Base-by-base conservation (phyloP, 495 filamentous ascomycete species). In the Aspergillus sclerotiicarbonarius region DNA sequence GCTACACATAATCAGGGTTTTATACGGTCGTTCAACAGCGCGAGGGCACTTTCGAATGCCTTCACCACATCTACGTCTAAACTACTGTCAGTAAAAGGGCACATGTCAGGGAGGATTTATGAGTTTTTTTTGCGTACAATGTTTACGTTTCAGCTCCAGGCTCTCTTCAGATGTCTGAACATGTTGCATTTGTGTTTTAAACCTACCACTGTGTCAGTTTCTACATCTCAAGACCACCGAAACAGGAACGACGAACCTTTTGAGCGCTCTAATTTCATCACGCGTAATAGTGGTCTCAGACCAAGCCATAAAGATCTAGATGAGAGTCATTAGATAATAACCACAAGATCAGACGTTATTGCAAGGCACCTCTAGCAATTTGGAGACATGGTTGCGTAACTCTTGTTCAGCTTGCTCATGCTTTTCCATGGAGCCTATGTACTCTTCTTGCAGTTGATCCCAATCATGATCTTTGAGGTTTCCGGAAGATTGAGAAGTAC, bases 31-130 rank as follows among this genome's bases (percentile, higher is more conserved):
- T 79, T 77, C 31, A 93, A 74, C 21, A 93, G 79, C 7, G 85
- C 83, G 21, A 93, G 72, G 48, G 90, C 90, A 68, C 80, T 90
- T 66, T 92, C 83, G 65, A 94, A 94, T 30, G 90, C 90, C 62
- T 84, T 81, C 9, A 94, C 88, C 41, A 94, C 90, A 62, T 90
- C 82, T 44, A 78, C 76, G 65, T 91, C 89, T 91, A 59, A 52
- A 25, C 33, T 20, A n/a, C 52, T 16, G 45, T 57, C 16, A 67
- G 56, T 18, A 49, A 13, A 15, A 43, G 15, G 7, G 10, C 35
- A 7, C 9, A 9, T 50, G 1, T 20, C 31, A 45, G 29, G 18
- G 8, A 7, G 8, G 8, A 1, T 16, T n/a, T 57, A 15, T 45
- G 15, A n/a, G 19, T 74, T 85, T 1, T 4, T 41, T 13, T 13